Evolutionary conservation across 441 rosid species (phyloP).

Genomic region (Arabidopsis hybrid): DNA sequence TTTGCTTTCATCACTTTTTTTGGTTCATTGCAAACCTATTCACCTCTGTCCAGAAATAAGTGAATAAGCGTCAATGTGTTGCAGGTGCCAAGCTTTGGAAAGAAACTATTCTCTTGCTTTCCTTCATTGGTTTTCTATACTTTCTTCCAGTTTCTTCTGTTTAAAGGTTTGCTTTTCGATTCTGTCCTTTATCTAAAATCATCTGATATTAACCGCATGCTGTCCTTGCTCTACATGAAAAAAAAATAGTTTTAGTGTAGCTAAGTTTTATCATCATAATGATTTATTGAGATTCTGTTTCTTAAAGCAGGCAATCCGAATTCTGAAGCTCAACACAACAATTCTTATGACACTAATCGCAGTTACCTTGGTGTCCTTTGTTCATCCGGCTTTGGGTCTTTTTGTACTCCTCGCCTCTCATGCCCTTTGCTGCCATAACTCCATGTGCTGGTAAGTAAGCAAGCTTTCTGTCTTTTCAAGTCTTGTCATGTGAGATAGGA

Average conservation of each 20-base stretch:
- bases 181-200: slow-evolving; percentile 6
- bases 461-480: slow-evolving; percentile 12
- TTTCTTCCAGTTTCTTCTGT: slow-evolving; percentile 70
- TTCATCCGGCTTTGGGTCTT: slow-evolving; percentile 95
- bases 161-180: slow-evolving; percentile 58
- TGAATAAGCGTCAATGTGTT: slow-evolving; percentile 45
- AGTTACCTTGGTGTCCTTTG: slow-evolving; percentile 68
- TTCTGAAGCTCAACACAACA: slow-evolving; percentile 67
- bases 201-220: slow-evolving; percentile 4
- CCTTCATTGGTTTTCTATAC: slow-evolving; percentile 65
- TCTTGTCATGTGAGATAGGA: not conserved
- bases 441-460: slow-evolving; percentile 74
- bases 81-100: slow-evolving; percentile 78
- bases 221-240: slow-evolving; percentile 14
- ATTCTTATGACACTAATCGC: slow-evolving; percentile 63
- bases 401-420: slow-evolving; percentile 68
- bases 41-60: slow-evolving; percentile 26
- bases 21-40: slow-evolving; percentile 9
- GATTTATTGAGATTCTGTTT: slow-evolving; percentile 32
- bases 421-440: slow-evolving; percentile 76
- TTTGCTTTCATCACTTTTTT: slow-evolving; percentile 31
- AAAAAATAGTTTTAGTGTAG: slow-evolving; percentile 5
- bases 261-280: not conserved
- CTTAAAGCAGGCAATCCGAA: slow-evolving; percentile 71
- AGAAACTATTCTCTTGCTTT: slow-evolving; percentile 54